These are phyloP conservation scores for Elaeis oleifera DNA, from an alignment of 202 grass and related monocot genomes.

Conservation along the genomic window DNA sequence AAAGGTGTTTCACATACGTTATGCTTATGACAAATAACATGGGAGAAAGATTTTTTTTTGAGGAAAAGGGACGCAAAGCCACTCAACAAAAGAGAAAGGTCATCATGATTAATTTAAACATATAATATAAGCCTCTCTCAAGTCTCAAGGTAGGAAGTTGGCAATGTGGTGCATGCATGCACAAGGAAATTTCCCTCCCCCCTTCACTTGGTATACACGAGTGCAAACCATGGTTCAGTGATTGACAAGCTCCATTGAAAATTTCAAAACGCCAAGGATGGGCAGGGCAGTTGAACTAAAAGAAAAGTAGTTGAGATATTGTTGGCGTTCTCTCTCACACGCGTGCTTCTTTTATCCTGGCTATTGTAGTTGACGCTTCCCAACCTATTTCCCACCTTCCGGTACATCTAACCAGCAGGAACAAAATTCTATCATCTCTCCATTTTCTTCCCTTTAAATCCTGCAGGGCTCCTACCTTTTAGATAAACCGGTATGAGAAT, in stretches of 20 bases:
- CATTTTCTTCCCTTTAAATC: slow-evolving; percentile 18
- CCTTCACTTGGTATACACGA: too few relatives aligned
- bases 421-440: slow-evolving; percentile 25
- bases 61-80: too few relatives aligned
- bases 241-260: background rate
- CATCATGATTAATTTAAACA: too few relatives aligned
- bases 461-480: slow-evolving; percentile 25
- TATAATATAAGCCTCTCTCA: too few relatives aligned
- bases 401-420: slow-evolving; percentile 15
- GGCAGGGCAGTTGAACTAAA: slow-evolving; percentile 48
- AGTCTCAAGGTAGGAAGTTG: too few relatives aligned
- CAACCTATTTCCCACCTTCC: slow-evolving; percentile 37
- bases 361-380: slow-evolving; percentile 41
- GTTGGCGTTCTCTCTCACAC: slow-evolving; percentile 28
- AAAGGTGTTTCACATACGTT: too few relatives aligned
- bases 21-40: too few relatives aligned
- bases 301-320: slow-evolving; percentile 44
- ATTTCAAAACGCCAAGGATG: slow-evolving; percentile 2
- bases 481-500: slow-evolving; percentile 7
- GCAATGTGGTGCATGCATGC: too few relatives aligned
- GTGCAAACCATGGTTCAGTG: too few relatives aligned
- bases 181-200: too few relatives aligned
- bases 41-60: too few relatives aligned
- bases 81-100: too few relatives aligned
- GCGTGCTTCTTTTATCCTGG: slow-evolving; percentile 15